These are phyloP conservation scores for Hibiscus trionum DNA, from an alignment of 345 rosid genomes.

Conservation along the genomic window DNA sequence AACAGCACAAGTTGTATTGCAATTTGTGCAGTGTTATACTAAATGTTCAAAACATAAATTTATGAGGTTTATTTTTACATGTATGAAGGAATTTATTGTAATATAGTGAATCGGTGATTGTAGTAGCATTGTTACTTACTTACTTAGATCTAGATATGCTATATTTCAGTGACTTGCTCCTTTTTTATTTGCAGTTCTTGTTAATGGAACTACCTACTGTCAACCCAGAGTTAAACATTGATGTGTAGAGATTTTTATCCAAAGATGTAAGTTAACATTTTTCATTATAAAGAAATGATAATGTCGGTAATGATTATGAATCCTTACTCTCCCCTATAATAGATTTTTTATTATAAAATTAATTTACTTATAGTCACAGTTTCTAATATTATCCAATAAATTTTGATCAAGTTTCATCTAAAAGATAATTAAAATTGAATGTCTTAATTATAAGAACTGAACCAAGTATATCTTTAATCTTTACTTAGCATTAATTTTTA, in stretches of 20 bases:
- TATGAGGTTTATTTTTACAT: background rate
- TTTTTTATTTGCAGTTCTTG: slow-evolving; percentile 55
- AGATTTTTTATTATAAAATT: background rate
- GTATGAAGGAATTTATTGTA: background rate
- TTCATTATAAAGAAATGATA: background rate
- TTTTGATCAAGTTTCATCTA: too few species aligned
- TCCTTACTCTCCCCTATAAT: background rate
- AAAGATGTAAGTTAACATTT: slow-evolving; percentile 62
- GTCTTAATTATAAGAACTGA: too few species aligned
- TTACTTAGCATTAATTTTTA: too few species aligned
- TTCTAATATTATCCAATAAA: too few species aligned
- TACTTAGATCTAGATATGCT: background rate
- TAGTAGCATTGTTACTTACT: too few species aligned
- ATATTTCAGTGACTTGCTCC: background rate
- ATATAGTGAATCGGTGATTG: too few species aligned
- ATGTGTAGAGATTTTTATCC: slow-evolving; percentile 62
- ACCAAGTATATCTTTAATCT: too few species aligned
- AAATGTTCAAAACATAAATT: background rate
- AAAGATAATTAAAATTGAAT: too few species aligned
- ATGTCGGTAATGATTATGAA: slow-evolving; percentile 1
- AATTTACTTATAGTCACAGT: too few species aligned
- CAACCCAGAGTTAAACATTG: slow-evolving; percentile 65
- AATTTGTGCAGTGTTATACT: background rate
- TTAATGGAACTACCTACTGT: slow-evolving; percentile 95
- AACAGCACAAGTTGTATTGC: background rate